A percentile compares a stretch with the other conserved stretches of the same genome.
Conservation (phyloP, 768 basidiomycete genomes). For the Melanogaster broomeanus region DNA sequence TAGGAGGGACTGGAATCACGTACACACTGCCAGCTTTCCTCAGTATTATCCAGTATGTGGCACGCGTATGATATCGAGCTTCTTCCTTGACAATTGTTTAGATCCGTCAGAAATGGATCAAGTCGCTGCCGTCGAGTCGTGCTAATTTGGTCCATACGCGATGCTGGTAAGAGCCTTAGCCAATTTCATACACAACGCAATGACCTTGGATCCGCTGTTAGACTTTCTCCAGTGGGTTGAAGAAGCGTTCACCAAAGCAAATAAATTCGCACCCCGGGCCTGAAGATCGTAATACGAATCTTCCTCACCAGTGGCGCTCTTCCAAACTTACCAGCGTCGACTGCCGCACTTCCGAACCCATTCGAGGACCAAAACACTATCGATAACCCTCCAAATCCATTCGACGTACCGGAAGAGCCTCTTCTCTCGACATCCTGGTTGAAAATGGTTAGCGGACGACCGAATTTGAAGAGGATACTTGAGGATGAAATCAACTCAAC, state of each 20-base stretch:
- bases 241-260: constrained; percentile 13
- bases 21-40: constrained; percentile 48
- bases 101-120: constrained; percentile 16
- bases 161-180: constrained; percentile 29
- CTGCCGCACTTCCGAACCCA: neutral
- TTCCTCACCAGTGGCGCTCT: constrained; percentile 9
- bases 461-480: constrained; percentile 39
- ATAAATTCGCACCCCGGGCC: constrained; percentile 12
- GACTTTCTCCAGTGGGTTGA: constrained; percentile 14
- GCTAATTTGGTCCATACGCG: constrained; percentile 46
- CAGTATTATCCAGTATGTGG: constrained; percentile 41
- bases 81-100: no score
- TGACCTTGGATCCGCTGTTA: neutral
- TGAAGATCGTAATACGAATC: constrained; percentile 17
- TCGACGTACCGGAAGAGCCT: neutral
- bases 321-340: constrained; percentile 5
- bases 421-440: constrained; percentile 15
- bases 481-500: constrained; percentile 33
- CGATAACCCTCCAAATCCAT: neutral
- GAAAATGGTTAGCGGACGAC: constrained; percentile 37
- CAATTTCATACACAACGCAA: neutral
- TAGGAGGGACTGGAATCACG: constrained; percentile 53
- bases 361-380: neutral
- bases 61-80: neutral
- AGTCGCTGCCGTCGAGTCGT: constrained; percentile 34